Evolutionary conservation across 2,329 filamentous ascomycete genomes (phyloP).

Genomic region (Fusarium decemcellulare): DNA sequence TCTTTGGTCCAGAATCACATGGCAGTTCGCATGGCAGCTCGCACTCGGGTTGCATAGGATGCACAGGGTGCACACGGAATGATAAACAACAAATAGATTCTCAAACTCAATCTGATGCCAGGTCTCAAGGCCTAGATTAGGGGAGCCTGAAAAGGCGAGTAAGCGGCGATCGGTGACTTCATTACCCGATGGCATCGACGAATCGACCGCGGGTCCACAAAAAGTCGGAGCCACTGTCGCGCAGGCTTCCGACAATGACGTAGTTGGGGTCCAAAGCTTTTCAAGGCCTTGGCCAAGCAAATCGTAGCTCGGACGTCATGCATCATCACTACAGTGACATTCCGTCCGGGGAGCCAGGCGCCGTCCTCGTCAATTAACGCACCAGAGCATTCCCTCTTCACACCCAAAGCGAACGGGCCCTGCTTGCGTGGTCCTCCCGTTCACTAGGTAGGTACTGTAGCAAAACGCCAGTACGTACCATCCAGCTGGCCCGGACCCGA

Average conservation of each 20-base stretch:
- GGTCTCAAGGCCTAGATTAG: conserved; percentile 2
- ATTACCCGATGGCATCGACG: conserved; percentile 7
- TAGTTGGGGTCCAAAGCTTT: conserved; percentile 24
- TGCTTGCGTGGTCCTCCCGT: conserved; percentile 1
- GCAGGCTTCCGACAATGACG: conserved; percentile 28
- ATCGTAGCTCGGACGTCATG: conserved; percentile 31
- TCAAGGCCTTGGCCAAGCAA: conserved; percentile 28
- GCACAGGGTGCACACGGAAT: neutral
- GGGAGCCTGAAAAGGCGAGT: neutral
- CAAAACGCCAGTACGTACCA: conserved; percentile 1
- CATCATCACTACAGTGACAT: conserved; percentile 22
- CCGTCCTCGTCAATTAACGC: neutral
- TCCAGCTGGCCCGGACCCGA: neutral
- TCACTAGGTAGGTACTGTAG: neutral
- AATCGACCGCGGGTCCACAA: conserved; percentile 2
- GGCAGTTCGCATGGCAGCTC: too few relatives aligned
- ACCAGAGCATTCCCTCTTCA: neutral
- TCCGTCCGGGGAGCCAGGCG: neutral
- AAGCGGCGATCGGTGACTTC: conserved; percentile 36
- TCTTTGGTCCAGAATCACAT: too few relatives aligned
- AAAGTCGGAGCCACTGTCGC: neutral
- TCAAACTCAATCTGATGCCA: conserved; percentile 7
- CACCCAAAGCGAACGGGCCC: conserved; percentile 2
- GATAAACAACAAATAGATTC: conserved; percentile 9
- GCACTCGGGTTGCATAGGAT: too few relatives aligned